A percentile compares a stretch with the other conserved stretches of the same genome.
phyloP scores from a whole-genome alignment of 1,284 basidiomycete genomes.

The Leccinum pallidistipes region DNA sequence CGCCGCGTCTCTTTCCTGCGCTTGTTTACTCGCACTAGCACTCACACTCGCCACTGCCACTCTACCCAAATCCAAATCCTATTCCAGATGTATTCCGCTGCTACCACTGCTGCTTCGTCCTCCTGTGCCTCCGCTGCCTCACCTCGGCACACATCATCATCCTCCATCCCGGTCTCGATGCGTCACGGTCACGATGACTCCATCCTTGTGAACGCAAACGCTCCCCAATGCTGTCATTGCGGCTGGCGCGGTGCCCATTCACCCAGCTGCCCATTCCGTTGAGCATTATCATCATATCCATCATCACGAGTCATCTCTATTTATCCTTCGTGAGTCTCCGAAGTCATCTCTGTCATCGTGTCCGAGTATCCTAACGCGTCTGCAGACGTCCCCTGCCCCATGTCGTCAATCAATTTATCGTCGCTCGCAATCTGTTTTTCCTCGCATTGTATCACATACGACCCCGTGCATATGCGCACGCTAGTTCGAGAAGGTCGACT shows the following conservation, averaged over 20 bases:
- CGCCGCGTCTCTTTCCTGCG: constrained; percentile 1
- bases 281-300: constrained; percentile 12
- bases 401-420: constrained; percentile 31
- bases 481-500: constrained; percentile 21
- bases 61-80: background rate
- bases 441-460: constrained; percentile 34
- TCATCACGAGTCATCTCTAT: constrained; percentile 20
- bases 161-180: constrained; percentile 21
- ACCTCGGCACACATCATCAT: constrained; percentile 15
- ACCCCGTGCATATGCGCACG: constrained; percentile 37
- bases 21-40: background rate
- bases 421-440: constrained; percentile 35
- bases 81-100: constrained; percentile 25
- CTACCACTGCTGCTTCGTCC: constrained; percentile 4
- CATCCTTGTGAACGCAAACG: constrained; percentile 39
- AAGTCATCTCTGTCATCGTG: background rate
- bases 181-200: constrained; percentile 24
- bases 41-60: background rate
- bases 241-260: constrained; percentile 67
- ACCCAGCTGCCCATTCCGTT: constrained; percentile 65
- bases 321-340: constrained; percentile 30
- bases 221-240: constrained; percentile 76
- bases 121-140: constrained; percentile 11
- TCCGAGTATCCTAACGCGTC: constrained; percentile 3
- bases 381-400: constrained; percentile 22